A percentile compares a stretch with the other conserved stretches of the same genome.
These are phyloP conservation scores for Wickerhamiella brachini DNA, from an alignment of 805 yeast genomes.

Conservation along the genomic window DNA sequence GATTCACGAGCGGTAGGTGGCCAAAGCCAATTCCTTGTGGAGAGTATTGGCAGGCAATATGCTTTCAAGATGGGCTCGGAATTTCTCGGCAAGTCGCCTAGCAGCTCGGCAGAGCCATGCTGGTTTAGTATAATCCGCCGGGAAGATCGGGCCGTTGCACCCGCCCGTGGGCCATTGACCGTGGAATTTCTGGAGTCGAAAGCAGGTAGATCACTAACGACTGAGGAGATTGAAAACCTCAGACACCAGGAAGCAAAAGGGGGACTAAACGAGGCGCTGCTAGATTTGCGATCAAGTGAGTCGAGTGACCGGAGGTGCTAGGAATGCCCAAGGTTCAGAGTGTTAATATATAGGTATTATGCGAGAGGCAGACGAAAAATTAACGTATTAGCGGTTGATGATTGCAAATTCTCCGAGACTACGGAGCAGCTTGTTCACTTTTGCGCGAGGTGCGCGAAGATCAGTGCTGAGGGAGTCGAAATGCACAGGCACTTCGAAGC, in stretches of 20 bases:
- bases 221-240: neutral
- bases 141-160: neutral
- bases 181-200: neutral
- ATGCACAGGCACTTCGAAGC: slow-evolving; percentile 11
- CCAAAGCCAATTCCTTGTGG: neutral
- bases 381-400: slow-evolving; percentile 4
- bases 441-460: slow-evolving; percentile 14
- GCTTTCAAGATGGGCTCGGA: neutral
- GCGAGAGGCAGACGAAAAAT: too few relatives aligned
- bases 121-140: neutral
- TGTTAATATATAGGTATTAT: too few relatives aligned
- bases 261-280: neutral
- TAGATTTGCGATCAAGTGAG: neutral
- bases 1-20: neutral
- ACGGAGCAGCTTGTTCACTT: slow-evolving; percentile 11
- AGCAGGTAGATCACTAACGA: neutral
- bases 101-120: neutral
- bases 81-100: neutral
- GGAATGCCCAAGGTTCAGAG: too few relatives aligned
- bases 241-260: neutral
- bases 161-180: neutral
- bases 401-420: slow-evolving; percentile 15
- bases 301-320: neutral
- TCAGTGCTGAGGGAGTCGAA: slow-evolving; percentile 18
- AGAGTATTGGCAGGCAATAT: neutral